A percentile compares a stretch with the other conserved stretches of the same genome.
phyloP scores from a whole-genome alignment of 768 basidiomycete genomes.

The Tylopilus vinaceipallidus region DNA sequence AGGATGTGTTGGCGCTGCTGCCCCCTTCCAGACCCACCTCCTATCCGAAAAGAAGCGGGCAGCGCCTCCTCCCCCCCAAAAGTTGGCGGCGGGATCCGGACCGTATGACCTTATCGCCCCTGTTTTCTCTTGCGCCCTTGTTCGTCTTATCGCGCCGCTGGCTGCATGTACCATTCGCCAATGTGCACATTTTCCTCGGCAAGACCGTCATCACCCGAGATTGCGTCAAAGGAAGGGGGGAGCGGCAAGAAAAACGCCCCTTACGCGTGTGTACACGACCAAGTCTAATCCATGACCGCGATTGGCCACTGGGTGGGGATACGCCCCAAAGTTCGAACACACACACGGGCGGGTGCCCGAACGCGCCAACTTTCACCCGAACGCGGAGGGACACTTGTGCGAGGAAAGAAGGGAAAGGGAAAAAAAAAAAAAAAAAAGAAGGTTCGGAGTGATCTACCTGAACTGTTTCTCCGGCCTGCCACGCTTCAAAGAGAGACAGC shows the following conservation, averaged over 20 bases:
- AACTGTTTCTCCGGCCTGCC: background rate
- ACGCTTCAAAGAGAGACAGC: too few relatives aligned
- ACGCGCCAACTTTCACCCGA: background rate
- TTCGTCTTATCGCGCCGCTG: slow-evolving; percentile 3
- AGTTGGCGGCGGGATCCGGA: background rate
- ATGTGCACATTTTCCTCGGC: background rate
- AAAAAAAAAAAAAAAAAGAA: too few relatives aligned
- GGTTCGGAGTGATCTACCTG: background rate
- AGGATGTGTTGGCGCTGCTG: background rate
- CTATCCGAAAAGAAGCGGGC: too few relatives aligned
- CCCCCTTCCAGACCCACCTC: too few relatives aligned
- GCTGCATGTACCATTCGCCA: background rate
- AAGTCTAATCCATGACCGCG: slow-evolving; percentile 5
- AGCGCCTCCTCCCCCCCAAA: background rate
- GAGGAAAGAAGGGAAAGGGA: background rate
- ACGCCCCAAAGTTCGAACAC: slow-evolving; percentile 2
- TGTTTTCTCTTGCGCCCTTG: background rate
- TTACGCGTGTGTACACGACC: slow-evolving; percentile 2
- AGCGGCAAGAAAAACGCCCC: background rate
- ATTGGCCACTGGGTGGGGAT: background rate
- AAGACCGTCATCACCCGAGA: background rate
- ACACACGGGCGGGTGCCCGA: slow-evolving; percentile 2
- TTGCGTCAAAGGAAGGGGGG: background rate
- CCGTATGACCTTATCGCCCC: slow-evolving; percentile 6
- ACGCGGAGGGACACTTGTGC: background rate